Percentiles rank a stretch among this genome's conserved stretches.
These are phyloP conservation scores for Didymella sp. DNA, from an alignment of 2,329 filamentous ascomycete species.

Conservation along the genomic window DNA sequence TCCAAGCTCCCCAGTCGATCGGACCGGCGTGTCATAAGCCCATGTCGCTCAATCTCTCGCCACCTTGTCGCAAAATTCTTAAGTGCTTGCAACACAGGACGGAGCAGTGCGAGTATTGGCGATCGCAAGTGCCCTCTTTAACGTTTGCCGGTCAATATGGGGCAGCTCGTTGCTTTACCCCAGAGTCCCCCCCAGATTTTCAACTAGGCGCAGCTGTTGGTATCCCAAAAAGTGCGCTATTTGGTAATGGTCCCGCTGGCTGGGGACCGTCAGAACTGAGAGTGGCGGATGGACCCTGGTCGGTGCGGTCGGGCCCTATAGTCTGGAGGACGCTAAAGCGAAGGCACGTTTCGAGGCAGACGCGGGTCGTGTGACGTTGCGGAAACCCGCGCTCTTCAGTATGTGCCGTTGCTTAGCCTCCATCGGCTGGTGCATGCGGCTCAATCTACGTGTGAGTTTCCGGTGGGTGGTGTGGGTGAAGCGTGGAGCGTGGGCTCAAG, in stretches of 20 bases:
- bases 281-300: neutral
- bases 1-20: neutral
- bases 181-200: conserved; percentile 1
- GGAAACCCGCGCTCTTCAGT: neutral
- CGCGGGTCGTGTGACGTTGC: neutral
- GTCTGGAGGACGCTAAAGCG: neutral
- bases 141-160: neutral
- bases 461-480: neutral
- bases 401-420: conserved; percentile 3
- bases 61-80: neutral
- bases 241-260: conserved; percentile 10
- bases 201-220: neutral
- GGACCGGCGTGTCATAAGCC: neutral
- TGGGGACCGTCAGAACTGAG: neutral
- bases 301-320: neutral
- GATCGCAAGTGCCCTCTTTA: neutral
- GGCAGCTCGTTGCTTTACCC: neutral
- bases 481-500: neutral
- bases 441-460: conserved; percentile 3
- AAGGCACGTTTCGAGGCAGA: neutral
- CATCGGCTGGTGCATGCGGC: conserved; percentile 2
- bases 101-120: neutral
- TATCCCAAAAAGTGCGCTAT: neutral
- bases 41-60: neutral
- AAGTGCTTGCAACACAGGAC: neutral